Evolutionary conservation across 352 stramenopile genomes (phyloP).

Genomic region (Globisporangium carolinianum): DNA sequence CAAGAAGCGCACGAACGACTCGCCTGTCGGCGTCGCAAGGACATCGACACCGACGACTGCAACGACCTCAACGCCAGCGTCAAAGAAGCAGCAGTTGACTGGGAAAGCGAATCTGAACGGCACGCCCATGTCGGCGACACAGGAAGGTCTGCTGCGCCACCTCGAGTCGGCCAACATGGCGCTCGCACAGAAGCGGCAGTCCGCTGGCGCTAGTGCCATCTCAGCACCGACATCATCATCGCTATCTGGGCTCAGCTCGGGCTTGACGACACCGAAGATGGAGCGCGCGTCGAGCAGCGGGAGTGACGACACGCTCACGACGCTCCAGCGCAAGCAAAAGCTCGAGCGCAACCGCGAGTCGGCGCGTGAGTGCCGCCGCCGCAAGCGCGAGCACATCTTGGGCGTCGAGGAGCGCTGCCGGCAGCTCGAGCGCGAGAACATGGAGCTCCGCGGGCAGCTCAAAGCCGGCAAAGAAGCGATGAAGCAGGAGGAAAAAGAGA

Average conservation of each 20-base stretch:
- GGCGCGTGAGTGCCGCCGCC: constrained; percentile 84
- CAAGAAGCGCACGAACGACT: constrained; percentile 53
- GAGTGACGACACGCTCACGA: constrained; percentile 34
- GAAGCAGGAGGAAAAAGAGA: constrained; percentile 81
- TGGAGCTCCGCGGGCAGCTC: constrained; percentile 87
- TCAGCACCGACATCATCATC: not conserved
- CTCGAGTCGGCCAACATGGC: constrained; percentile 69
- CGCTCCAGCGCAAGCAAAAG: constrained; percentile 72
- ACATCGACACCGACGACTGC: constrained; percentile 10
- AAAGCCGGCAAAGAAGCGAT: constrained; percentile 85
- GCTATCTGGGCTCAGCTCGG: constrained; percentile 1
- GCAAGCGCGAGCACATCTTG: constrained; percentile 84
- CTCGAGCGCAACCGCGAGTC: constrained; percentile 90
- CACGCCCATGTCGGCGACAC: constrained; percentile 41
- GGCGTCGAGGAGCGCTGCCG: constrained; percentile 73
- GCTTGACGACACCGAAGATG: constrained; percentile 35
- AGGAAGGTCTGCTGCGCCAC: constrained; percentile 57
- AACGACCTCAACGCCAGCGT: constrained; percentile 9
- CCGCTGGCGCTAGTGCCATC: not conserved
- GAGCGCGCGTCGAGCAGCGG: constrained; percentile 50
- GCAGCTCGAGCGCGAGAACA: constrained; percentile 87
- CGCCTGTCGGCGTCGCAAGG: constrained; percentile 7
- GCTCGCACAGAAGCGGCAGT: constrained; percentile 49
- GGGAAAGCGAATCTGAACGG: constrained; percentile 18
- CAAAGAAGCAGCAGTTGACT: constrained; percentile 21